phyloP scores from a whole-genome alignment of 2,329 filamentous ascomycete genomes.

The Ophiostoma perfectum region DNA sequence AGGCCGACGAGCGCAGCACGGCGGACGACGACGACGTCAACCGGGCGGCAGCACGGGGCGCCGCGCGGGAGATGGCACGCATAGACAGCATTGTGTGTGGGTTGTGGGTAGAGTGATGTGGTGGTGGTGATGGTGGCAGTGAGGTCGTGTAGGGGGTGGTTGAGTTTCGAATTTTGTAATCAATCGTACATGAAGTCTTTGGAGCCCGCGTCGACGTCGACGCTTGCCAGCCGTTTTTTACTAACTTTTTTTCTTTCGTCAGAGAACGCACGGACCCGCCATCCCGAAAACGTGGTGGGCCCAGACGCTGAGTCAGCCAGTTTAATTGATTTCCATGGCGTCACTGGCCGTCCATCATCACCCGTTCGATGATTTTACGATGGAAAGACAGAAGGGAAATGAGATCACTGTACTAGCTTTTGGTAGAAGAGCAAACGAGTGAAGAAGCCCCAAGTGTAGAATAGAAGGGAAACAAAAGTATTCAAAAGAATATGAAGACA shows the following conservation, averaged over 20 bases:
- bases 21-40: slow-evolving; percentile 33
- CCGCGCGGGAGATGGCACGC: slow-evolving; percentile 58
- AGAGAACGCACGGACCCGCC: background rate
- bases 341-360: background rate
- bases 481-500: too few relatives aligned
- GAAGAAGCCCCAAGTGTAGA: too few relatives aligned
- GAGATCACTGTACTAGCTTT: too few relatives aligned
- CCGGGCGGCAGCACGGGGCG: slow-evolving; percentile 59
- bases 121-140: background rate
- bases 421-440: too few relatives aligned
- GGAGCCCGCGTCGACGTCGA: background rate
- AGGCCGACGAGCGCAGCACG: background rate
- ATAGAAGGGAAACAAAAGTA: background rate
- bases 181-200: background rate
- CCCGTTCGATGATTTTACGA: background rate
- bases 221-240: background rate
- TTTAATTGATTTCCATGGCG: background rate
- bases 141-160: background rate
- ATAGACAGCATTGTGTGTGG: slow-evolving; percentile 61
- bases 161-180: background rate
- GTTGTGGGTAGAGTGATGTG: background rate
- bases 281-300: background rate
- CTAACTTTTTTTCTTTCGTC: background rate
- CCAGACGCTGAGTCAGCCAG: background rate
- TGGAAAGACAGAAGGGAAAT: background rate